A percentile compares a stretch with the other conserved stretches of the same genome.
Conservation (phyloP, 2,329 filamentous ascomycete genomes). For the Neofusicoccum cordaticola region DNA sequence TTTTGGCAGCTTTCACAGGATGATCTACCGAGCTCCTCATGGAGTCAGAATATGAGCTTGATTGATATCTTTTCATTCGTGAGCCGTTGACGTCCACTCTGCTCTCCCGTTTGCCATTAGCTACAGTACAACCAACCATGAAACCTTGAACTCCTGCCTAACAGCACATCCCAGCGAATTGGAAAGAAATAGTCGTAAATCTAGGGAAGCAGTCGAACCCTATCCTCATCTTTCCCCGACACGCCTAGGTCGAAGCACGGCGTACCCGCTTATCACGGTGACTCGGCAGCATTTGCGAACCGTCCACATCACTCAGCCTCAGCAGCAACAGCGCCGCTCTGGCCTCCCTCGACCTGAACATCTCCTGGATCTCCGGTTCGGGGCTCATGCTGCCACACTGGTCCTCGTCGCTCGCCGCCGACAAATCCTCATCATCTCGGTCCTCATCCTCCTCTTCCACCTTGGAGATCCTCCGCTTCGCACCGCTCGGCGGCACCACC, state of each 20-base stretch:
- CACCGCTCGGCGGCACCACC: not conserved
- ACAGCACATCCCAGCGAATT: too few relatives aligned
- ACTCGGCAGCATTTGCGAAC: not conserved
- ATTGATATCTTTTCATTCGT: not conserved
- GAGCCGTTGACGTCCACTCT: too few relatives aligned
- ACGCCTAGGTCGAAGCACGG: constrained; percentile 23
- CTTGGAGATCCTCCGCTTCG: constrained; percentile 22
- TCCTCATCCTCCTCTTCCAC: constrained; percentile 20
- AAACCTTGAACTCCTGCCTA: too few relatives aligned
- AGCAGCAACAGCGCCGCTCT: constrained; percentile 38
- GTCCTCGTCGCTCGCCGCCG: too few relatives aligned
- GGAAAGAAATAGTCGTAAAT: not conserved
- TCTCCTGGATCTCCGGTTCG: not conserved
- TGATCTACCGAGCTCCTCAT: not conserved
- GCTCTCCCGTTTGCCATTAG: too few relatives aligned
- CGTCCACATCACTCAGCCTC: constrained; percentile 28
- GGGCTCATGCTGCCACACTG: not conserved
- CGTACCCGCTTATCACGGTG: constrained; percentile 31
- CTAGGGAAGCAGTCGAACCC: not conserved
- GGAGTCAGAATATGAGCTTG: not conserved
- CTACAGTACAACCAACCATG: too few relatives aligned
- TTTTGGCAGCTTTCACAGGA: too few relatives aligned
- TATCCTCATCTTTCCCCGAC: not conserved
- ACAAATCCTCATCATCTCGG: not conserved
- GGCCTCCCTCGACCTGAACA: constrained; percentile 23